These are phyloP conservation scores for Trichocomaceae sp. DNA, from an alignment of 2,329 filamentous ascomycete species.

Conservation along the genomic window DNA sequence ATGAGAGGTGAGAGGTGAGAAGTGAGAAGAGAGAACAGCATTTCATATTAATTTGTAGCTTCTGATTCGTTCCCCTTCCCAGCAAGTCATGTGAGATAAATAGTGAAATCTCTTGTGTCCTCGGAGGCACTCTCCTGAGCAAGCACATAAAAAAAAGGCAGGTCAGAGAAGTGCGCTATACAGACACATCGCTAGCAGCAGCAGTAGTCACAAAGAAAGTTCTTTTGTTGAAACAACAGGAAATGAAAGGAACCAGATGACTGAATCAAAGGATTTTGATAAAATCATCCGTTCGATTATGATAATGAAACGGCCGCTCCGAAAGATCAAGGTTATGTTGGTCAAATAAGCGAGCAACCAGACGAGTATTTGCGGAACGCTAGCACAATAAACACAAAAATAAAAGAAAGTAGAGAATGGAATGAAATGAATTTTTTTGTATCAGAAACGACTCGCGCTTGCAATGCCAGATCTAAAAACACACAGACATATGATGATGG, in stretches of 20 bases:
- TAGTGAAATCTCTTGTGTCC: neutral
- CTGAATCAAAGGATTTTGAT: neutral
- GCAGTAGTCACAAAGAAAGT: neutral
- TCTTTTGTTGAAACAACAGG: neutral
- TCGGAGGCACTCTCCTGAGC: neutral
- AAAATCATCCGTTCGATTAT: neutral
- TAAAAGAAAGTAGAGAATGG: conserved; percentile 9
- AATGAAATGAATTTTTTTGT: conserved; percentile 14
- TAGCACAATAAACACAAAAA: conserved; percentile 5
- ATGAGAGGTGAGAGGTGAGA: no score
- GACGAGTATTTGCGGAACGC: conserved; percentile 7
- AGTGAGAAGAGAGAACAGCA: no score
- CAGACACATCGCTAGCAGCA: neutral
- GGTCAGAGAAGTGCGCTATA: neutral
- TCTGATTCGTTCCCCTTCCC: no score
- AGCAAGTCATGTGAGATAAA: neutral
- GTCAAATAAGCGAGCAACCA: neutral
- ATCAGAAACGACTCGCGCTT: conserved; percentile 32
- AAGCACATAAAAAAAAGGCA: neutral
- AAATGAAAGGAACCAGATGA: neutral
- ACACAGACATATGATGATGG: conserved; percentile 21
- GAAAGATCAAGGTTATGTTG: neutral
- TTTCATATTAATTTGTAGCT: no score
- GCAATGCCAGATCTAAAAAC: conserved; percentile 40
- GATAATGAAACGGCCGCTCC: neutral